A percentile compares a stretch with the other conserved stretches of the same genome.
Conservation (phyloP, 2,329 filamentous ascomycete genomes). For the Ophiocordyceps robertsii region DNA sequence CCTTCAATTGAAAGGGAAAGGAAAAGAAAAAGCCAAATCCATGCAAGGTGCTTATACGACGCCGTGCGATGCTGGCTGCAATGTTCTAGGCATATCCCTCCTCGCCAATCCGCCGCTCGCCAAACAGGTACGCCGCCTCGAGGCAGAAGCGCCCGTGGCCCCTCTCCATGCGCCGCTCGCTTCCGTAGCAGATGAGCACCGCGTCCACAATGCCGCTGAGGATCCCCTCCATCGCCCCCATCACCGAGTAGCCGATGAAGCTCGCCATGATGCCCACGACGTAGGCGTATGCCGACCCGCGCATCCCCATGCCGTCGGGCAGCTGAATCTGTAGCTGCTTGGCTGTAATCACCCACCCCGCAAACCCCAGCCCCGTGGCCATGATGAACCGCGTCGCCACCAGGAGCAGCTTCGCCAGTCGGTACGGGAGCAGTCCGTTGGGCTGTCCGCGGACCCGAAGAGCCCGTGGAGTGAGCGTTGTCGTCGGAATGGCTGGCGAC, state of each 20-base stretch:
- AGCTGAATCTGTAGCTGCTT: constrained; percentile 54
- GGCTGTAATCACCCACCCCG: constrained; percentile 91
- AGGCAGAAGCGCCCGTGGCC: constrained; percentile 71
- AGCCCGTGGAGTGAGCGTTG: constrained; percentile 48
- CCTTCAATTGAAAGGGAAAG: too few species aligned
- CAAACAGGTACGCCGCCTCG: constrained; percentile 81
- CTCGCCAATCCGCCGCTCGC: constrained; percentile 34
- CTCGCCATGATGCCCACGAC: constrained; percentile 84
- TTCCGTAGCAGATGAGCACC: constrained; percentile 86
- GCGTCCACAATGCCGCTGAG: constrained; percentile 79
- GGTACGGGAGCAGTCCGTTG: constrained; percentile 64
- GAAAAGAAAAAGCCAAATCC: not conserved
- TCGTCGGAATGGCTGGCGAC: constrained; percentile 57
- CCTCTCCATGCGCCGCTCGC: constrained; percentile 59
- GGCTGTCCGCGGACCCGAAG: constrained; percentile 29
- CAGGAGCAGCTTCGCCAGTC: constrained; percentile 79
- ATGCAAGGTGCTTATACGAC: not conserved
- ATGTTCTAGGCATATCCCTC: constrained; percentile 4
- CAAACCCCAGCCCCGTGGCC: constrained; percentile 79
- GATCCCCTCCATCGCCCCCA: constrained; percentile 83
- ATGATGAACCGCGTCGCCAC: constrained; percentile 87
- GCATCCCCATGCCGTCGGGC: constrained; percentile 39
- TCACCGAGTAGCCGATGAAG: constrained; percentile 86
- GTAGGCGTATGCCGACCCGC: constrained; percentile 86
- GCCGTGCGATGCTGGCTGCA: not conserved